A percentile compares a stretch with the other conserved stretches of the same genome.
Conservation (phyloP, 768 basidiomycete species). For the Russula emetica region DNA sequence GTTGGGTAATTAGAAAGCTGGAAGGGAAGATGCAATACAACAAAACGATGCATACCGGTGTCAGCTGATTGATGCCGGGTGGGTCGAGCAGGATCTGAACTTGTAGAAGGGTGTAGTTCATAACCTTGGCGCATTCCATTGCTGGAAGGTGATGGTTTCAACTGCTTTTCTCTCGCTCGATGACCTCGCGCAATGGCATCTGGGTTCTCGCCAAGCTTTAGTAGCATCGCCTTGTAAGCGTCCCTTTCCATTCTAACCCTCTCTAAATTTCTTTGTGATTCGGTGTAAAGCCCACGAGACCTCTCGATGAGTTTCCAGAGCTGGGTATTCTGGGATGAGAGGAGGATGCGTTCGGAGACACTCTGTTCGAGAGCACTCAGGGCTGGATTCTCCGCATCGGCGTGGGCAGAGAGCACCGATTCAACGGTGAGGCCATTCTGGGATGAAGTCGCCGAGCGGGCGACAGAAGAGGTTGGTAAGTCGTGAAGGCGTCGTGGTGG, state of each 20-base stretch:
- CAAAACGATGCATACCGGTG: slow-evolving; percentile 32
- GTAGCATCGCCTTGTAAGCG: slow-evolving; percentile 42
- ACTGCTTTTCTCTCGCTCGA: slow-evolving; percentile 33
- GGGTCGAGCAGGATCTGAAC: slow-evolving; percentile 25
- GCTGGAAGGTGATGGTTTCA: slow-evolving; percentile 34
- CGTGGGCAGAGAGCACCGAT: slow-evolving; percentile 52
- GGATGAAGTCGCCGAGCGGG: slow-evolving; percentile 33
- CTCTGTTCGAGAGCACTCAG: slow-evolving; percentile 67
- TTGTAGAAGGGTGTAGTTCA: slow-evolving; percentile 22
- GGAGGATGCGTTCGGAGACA: slow-evolving; percentile 73
- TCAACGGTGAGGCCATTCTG: slow-evolving; percentile 41
- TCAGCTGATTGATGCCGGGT: slow-evolving; percentile 34
- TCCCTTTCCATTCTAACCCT: slow-evolving; percentile 80
- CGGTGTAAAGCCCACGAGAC: slow-evolving; percentile 74
- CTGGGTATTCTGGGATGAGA: slow-evolving; percentile 81
- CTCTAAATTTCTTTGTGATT: slow-evolving; percentile 80
- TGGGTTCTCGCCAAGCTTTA: slow-evolving; percentile 41
- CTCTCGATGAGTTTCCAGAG: slow-evolving; percentile 96
- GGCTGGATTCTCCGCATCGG: slow-evolving; percentile 49
- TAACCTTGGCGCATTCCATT: slow-evolving; percentile 31
- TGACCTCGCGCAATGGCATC: slow-evolving; percentile 39
- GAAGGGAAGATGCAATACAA: not conserved
- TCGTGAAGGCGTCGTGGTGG: slow-evolving; percentile 25
- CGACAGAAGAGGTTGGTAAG: slow-evolving; percentile 13
- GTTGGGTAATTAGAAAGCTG: slow-evolving; percentile 7